Evolutionary conservation across 768 basidiomycete species (phyloP), one percentile per base, ranked within the genome.

Genomic region (Hypholoma sublateritium): DNA sequence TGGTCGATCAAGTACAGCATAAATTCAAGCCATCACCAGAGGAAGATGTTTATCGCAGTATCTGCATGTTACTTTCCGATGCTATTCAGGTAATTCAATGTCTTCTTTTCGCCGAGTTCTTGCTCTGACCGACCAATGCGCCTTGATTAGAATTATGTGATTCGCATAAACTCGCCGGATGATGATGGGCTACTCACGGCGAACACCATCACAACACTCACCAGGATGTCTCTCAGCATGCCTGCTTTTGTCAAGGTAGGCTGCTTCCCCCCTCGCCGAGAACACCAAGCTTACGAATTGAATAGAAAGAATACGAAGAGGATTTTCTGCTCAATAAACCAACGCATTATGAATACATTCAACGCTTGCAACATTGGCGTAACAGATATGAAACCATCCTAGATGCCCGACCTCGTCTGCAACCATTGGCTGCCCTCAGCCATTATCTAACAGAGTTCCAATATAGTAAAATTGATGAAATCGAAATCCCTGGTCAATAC

Each of bases 401-500:
- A 11, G 95, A 98, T 67, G 77, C 86, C 22, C 80, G 93, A 41
- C 93, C 94, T 44, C 86, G 89, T 36, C 72, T 88, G 43, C 94
- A 96, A 64, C 85, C 93, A 4, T 76, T 99, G 55, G 95, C 97
- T 60, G 77, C 86, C 47, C 77, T 92, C 42, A 94, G 93, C 61
- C 94, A 95, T 72, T 97, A 95, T 73, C 77, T 99, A 64, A 91
- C 93, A 6, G 97, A 98, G 71, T 99, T 98, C 79, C 96, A 98
- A 63, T 95, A 98, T 71, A 88, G 86, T 67, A 97, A 95, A 70
- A 94, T 96, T 49, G 97, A 98, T 61, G 96, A 99, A 61, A 92
- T 99, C 37, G 95, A 99, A 67, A 85, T 99, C 49, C 95, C 95
- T n/a, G 97, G 97, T 6, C 97, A 99, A 71, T 99, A 99, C 69